Evolutionary conservation across 495 filamentous ascomycete genomes (phyloP).

Genomic region (Lindgomyces ingoldianus): DNA sequence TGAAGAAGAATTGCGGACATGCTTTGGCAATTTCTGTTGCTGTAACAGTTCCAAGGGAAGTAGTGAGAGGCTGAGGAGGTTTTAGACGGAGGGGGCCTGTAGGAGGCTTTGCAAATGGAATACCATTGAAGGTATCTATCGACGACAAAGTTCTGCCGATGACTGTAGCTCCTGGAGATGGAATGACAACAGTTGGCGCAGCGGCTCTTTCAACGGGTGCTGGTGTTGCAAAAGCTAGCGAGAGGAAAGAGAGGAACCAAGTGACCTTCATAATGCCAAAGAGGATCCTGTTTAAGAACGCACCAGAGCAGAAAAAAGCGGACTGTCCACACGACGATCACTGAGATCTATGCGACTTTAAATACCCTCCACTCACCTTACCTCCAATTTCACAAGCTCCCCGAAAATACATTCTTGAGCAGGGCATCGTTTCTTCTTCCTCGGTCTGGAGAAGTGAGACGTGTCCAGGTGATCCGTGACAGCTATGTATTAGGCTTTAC

Average conservation of each 20-base stretch:
- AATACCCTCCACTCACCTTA: neutral
- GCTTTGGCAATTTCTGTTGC: constrained; percentile 34
- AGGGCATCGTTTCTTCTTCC: neutral
- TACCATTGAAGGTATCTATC: constrained; percentile 56
- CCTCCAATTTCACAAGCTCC: constrained; percentile 6
- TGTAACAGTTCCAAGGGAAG: constrained; percentile 40
- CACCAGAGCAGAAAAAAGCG: neutral
- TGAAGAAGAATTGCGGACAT: constrained; percentile 51
- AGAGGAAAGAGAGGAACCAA: constrained; percentile 20
- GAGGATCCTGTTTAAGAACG: neutral
- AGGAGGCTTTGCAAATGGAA: constrained; percentile 66
- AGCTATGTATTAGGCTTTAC: neutral
- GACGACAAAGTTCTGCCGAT: constrained; percentile 19
- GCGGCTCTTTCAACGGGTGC: constrained; percentile 23
- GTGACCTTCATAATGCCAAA: constrained; percentile 29
- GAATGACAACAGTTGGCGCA: constrained; percentile 30
- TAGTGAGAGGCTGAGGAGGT: constrained; percentile 56
- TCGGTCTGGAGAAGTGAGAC: neutral
- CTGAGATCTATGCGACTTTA: neutral
- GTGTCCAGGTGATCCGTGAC: neutral
- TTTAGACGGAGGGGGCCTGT: constrained; percentile 59
- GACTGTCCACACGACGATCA: neutral
- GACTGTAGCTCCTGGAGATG: constrained; percentile 35
- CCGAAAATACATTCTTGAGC: neutral
- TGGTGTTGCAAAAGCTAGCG: constrained; percentile 27